phyloP scores from a whole-genome alignment of 305 asterid species.

The Salvia sclarea region DNA sequence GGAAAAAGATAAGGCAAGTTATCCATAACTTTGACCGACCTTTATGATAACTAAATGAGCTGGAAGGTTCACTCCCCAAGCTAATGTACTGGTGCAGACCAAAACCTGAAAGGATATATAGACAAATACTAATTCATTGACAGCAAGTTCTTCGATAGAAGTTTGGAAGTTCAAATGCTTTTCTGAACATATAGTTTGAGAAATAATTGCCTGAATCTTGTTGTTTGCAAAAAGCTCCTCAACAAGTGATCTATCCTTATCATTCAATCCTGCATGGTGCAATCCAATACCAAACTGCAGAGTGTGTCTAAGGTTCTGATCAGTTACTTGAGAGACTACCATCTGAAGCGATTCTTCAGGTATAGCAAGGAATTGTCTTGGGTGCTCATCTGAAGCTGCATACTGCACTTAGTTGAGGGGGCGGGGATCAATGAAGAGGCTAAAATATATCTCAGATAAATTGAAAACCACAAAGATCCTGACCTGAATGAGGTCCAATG shows the following conservation, averaged over 20 bases:
- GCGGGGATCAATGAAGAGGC: slow-evolving; percentile 6
- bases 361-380: slow-evolving; percentile 81
- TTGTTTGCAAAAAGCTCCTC: slow-evolving; percentile 98
- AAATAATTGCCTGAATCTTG: slow-evolving; percentile 80
- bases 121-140: slow-evolving; percentile 19
- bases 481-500: slow-evolving; percentile 96
- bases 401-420: slow-evolving; percentile 43
- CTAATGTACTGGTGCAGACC: slow-evolving; percentile 98
- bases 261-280: slow-evolving; percentile 97
- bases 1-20: slow-evolving; percentile 11
- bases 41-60: slow-evolving; percentile 97
- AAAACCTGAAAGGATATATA: slow-evolving; percentile 60
- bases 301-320: slow-evolving; percentile 96
- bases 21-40: slow-evolving; percentile 48
- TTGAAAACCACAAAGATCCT: slow-evolving; percentile 28
- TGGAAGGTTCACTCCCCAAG: slow-evolving; percentile 99
- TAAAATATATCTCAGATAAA: slow-evolving; percentile 20
- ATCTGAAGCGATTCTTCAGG: slow-evolving; percentile 96
- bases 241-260: slow-evolving; percentile 93
- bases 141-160: slow-evolving; percentile 6
- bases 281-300: slow-evolving; percentile 97
- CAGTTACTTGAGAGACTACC: slow-evolving; percentile 91
- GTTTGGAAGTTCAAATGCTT: not conserved
- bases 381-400: slow-evolving; percentile 97
- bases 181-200: slow-evolving; percentile 21